Evolutionary conservation across 1,284 basidiomycete species (phyloP).

Genomic region (Phlebopus sp.): DNA sequence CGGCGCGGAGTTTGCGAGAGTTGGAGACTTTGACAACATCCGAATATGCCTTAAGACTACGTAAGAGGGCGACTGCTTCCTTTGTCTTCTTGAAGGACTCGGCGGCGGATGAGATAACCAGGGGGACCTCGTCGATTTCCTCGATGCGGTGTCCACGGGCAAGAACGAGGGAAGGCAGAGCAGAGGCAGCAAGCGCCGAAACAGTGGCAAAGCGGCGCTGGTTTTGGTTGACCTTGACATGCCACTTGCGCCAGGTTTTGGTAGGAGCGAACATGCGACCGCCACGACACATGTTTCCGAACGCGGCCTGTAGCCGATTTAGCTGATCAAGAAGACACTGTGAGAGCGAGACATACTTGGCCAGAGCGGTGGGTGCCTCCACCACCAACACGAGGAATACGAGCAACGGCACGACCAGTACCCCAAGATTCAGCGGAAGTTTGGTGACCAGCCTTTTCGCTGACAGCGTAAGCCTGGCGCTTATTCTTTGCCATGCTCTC

Average conservation of each 20-base stretch:
- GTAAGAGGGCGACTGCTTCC: conserved; percentile 94
- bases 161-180: conserved; percentile 96
- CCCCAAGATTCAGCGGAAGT: conserved; percentile 99
- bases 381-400: conserved; percentile 99
- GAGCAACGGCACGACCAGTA: conserved; percentile 99
- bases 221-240: conserved; percentile 99
- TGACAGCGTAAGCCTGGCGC: conserved; percentile 96
- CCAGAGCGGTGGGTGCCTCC: conserved; percentile 98
- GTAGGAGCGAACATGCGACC: conserved; percentile 99
- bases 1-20: conserved; percentile 95
- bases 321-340: background rate
- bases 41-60: conserved; percentile 85
- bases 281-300: conserved; percentile 99
- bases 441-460: conserved; percentile 98
- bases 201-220: conserved; percentile 98
- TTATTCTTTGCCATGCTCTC: conserved; percentile 99
- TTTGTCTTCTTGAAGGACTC: conserved; percentile 97
- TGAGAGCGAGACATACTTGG: conserved; percentile 52
- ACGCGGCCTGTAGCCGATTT: conserved; percentile 70
- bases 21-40: conserved; percentile 98
- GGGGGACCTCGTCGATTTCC: conserved; percentile 94
- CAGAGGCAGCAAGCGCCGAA: conserved; percentile 96
- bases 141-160: conserved; percentile 99
- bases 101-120: conserved; percentile 79
- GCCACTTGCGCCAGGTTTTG: conserved; percentile 99